Percentiles rank a stretch among this genome's conserved stretches.
phyloP scores from a whole-genome alignment of 192 early-diverging fungal species.

The Endogone sp. region DNA sequence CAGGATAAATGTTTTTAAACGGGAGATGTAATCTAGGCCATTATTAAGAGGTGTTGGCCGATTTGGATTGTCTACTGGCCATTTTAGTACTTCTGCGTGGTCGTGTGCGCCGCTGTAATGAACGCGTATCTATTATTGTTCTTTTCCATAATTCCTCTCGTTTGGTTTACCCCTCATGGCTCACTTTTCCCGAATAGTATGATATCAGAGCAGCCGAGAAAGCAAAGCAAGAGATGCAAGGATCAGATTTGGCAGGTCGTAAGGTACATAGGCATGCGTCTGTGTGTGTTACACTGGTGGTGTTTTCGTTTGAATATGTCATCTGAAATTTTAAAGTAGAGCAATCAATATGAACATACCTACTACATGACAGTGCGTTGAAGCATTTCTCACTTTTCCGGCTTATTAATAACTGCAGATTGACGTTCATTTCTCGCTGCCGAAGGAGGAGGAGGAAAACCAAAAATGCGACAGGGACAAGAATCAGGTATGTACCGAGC shows the following conservation, averaged over 20 bases:
- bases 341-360: too few relatives aligned
- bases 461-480: conserved; percentile 35
- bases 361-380: too few relatives aligned
- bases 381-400: too few relatives aligned
- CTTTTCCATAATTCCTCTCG: neutral
- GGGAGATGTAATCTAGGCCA: too few relatives aligned
- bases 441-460: conserved; percentile 35
- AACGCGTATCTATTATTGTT: neutral
- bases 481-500: conserved; percentile 33
- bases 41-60: too few relatives aligned
- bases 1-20: too few relatives aligned
- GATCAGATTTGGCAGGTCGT: conserved; percentile 29
- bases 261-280: conserved; percentile 17
- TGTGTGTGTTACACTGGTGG: neutral
- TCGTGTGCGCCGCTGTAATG: too few relatives aligned
- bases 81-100: too few relatives aligned
- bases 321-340: too few relatives aligned
- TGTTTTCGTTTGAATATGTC: neutral
- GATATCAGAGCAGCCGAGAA: conserved; percentile 47
- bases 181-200: conserved; percentile 22
- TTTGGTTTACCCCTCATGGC: neutral
- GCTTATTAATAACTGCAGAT: too few relatives aligned
- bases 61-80: too few relatives aligned
- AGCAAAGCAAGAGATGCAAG: conserved; percentile 37
- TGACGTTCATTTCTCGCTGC: conserved; percentile 51